Base-by-base conservation (phyloP, 768 basidiomycete species). In the Lactarius pseudohatsudake region DNA sequence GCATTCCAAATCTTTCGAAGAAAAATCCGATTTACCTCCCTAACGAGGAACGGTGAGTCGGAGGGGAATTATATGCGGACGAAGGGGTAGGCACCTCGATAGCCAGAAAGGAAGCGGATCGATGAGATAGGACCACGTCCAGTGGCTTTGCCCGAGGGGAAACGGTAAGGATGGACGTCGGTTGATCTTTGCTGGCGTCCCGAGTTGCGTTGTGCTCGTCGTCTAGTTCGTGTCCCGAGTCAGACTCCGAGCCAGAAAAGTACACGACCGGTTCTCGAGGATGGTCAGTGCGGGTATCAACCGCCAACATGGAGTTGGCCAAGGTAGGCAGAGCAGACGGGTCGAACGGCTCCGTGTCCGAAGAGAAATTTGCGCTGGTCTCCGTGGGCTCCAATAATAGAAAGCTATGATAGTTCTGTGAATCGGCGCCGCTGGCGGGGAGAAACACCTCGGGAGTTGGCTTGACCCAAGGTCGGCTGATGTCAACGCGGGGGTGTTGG, bases 181-280 rank as follows among this genome's bases (percentile, higher is more conserved):
- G 61, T 36, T 67, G 61, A 47, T 59, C 62, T 45, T 30, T 53
- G 36, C 53, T 47, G 57, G 61, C 40, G 53, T 56, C 66, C 34
- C 53, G 58, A 55, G 18, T 34, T 22, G 62, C 40, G 58, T 45
- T 60, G 54, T 57, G 66, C 28, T 63, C 66, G 28, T 64, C 66
- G 20, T 63, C 61, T 47, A 38, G 62, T 7, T 67, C 62, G 34
- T 59, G 58, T 30, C 62, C 66, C 11, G 66, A 64, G 22, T 67
- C 66, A 2, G 66, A 67, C 28, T 67, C 66, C 47, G 61, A 64
- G 54, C 66, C 66, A 54, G 66, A 67, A 22, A 64, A 45, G 16
- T 54, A 64, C 28, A 60, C 54, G 20, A 38, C 40, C 26, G 62
- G 18, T 50, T 62, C 61, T 54, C 34, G 61, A n/a, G 61, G 50